Evolutionary conservation across 2,329 filamentous ascomycete species (phyloP).

Genomic region (Aureobasidium subglaciale): DNA sequence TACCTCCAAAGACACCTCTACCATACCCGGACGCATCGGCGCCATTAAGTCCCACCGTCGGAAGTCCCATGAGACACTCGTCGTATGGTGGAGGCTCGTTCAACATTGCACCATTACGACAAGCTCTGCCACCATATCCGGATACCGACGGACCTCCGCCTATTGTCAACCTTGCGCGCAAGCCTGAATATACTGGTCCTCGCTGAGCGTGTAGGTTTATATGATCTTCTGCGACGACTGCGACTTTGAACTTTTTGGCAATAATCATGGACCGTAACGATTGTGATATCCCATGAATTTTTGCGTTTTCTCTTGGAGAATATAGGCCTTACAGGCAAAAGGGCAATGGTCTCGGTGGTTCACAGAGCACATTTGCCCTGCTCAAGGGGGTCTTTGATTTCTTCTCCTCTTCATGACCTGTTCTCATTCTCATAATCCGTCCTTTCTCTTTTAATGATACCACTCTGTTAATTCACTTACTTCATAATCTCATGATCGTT

Average conservation of each 20-base stretch:
- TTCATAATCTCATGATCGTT: too few relatives aligned
- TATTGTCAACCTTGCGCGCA: slow-evolving; percentile 74
- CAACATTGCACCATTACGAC: slow-evolving; percentile 1
- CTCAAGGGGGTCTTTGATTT: neutral
- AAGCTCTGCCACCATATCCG: slow-evolving; percentile 65
- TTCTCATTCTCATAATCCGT: neutral
- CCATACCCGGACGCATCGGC: slow-evolving; percentile 20
- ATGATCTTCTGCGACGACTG: too few relatives aligned
- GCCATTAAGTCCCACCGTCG: slow-evolving; percentile 24
- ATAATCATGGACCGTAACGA: neutral
- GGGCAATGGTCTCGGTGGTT: neutral
- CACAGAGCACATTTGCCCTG: neutral
- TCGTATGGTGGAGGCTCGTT: slow-evolving; percentile 4
- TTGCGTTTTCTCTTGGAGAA: neutral
- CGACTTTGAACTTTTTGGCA: too few relatives aligned
- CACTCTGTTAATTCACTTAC: slow-evolving; percentile 1
- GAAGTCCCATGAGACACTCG: slow-evolving; percentile 22
- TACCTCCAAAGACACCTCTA: slow-evolving; percentile 57
- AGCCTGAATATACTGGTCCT: slow-evolving; percentile 55
- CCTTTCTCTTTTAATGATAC: neutral
- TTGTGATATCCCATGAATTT: neutral
- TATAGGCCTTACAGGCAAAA: neutral
- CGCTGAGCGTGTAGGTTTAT: too few relatives aligned
- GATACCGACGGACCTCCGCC: slow-evolving; percentile 74
- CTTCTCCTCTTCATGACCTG: neutral